Conservation (phyloP, 768 basidiomycete genomes). For the Leccinum sublutescens region DNA sequence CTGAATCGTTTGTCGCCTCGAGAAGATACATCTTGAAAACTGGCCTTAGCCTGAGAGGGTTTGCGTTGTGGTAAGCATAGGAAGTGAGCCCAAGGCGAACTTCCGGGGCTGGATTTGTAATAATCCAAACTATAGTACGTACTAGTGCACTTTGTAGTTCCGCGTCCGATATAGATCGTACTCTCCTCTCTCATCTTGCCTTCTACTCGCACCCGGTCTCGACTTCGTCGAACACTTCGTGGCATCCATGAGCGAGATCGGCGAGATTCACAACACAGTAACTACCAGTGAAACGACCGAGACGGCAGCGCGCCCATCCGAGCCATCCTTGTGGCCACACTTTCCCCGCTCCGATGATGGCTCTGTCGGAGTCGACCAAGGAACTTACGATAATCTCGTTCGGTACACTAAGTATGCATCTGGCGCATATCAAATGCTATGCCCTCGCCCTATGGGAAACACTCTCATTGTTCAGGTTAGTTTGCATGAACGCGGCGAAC, state of each 20-base stretch:
- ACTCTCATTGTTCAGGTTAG: conserved; percentile 41
- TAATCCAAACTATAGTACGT: background rate
- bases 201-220: background rate
- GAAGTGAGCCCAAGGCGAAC: too few species aligned
- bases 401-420: conserved; percentile 51
- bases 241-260: conserved; percentile 6
- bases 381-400: conserved; percentile 42
- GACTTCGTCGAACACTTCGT: background rate
- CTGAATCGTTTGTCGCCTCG: background rate
- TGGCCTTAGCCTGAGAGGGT: background rate
- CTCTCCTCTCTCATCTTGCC: background rate
- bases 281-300: background rate
- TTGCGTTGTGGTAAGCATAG: background rate
- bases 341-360: conserved; percentile 27
- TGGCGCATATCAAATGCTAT: conserved; percentile 45
- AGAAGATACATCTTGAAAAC: background rate
- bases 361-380: conserved; percentile 32
- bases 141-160: background rate
- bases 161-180: background rate
- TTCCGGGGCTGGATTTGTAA: conserved; percentile 5
- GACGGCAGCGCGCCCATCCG: conserved; percentile 3
- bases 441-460: conserved; percentile 49
- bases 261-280: background rate
- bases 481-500: background rate
- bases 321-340: conserved; percentile 18